Conservation (phyloP, 306 rosid genomes). For the Begonia masoniana region DNA sequence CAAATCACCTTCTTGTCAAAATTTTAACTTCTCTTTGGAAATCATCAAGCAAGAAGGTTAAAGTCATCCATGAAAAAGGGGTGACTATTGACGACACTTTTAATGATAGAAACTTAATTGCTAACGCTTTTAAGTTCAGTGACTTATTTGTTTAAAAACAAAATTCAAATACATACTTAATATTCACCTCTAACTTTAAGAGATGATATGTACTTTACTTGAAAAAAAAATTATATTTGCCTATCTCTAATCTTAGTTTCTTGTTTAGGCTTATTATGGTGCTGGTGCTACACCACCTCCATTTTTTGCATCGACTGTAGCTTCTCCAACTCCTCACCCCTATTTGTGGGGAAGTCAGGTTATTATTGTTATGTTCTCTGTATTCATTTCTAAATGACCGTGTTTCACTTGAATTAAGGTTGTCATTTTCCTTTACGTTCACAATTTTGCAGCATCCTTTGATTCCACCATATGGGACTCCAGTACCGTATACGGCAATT, state of each 20-base stretch:
- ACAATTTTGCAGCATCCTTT: slow-evolving; percentile 62
- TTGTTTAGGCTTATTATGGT: slow-evolving; percentile 79
- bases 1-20: too few species aligned
- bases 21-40: too few species aligned
- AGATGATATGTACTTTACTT: too few species aligned
- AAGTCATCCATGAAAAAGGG: too few species aligned
- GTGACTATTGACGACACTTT: too few species aligned
- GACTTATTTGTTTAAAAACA: too few species aligned
- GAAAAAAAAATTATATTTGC: too few species aligned
- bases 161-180: too few species aligned
- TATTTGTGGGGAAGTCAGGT: slow-evolving; percentile 98
- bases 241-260: slow-evolving; percentile 25
- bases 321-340: slow-evolving; percentile 81
- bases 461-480: slow-evolving; percentile 90
- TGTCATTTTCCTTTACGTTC: neutral
- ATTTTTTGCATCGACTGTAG: slow-evolving; percentile 78
- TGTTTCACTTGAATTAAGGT: slow-evolving; percentile 2
- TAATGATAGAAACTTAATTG: too few species aligned
- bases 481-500: slow-evolving; percentile 83
- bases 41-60: too few species aligned
- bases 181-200: too few species aligned
- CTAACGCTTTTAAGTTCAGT: too few species aligned
- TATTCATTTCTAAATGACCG: slow-evolving; percentile 6
- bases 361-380: slow-evolving; percentile 5
- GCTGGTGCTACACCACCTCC: slow-evolving; percentile 88